Base-by-base conservation (phyloP, 805 yeast species). In the Yamadazyma ubonensis region DNA sequence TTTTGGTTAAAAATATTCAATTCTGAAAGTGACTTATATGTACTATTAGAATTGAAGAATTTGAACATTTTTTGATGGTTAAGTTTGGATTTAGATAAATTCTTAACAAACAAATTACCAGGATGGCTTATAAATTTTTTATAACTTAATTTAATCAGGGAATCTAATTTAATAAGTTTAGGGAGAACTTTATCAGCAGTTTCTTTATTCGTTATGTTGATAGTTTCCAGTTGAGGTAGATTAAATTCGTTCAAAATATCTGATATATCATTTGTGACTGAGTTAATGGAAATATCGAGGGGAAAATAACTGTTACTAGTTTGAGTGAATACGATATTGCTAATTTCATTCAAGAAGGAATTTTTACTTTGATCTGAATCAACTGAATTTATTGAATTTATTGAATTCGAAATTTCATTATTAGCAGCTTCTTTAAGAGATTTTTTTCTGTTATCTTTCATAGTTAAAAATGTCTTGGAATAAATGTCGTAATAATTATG, bases 81-180 rank as follows among this genome's bases (percentile, higher is more conserved):
- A 48, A 44, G 10, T 56, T 50, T 21, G 65, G 61, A 23, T 14
- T 36, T 34, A 3, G 70, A 57, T 20, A 79, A 54, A 14, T 79
- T 78, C 41, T 78, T 70, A 19, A 79, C 70, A 54, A 76, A 79
- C 11, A 80, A 50, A 46, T 74, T 73, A 1, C 84, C 85, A 1
- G 86, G 86, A 45, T 75, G 79, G 4, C 76, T 67, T 8, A 71
- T 49, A 36, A 63, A 59, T 15, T 50, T 50, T 7, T 59, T 44
- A 46, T 63, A 65, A 43, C 59, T 59, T 18, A 61, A 46, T 23
- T 43, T 23, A 21, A 49, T 20, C 4, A 40, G 36, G 8, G 39
- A 20, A 3, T 30, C 42, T 18, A 42, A 35, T 11, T 45, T 47
- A n/a, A 42, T 11, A 8, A 51, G 30, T 18, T 42, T 29, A 9